These are phyloP conservation scores for Debaryomyces tyrocola DNA, from an alignment of 805 yeast genomes.

Conservation along the genomic window DNA sequence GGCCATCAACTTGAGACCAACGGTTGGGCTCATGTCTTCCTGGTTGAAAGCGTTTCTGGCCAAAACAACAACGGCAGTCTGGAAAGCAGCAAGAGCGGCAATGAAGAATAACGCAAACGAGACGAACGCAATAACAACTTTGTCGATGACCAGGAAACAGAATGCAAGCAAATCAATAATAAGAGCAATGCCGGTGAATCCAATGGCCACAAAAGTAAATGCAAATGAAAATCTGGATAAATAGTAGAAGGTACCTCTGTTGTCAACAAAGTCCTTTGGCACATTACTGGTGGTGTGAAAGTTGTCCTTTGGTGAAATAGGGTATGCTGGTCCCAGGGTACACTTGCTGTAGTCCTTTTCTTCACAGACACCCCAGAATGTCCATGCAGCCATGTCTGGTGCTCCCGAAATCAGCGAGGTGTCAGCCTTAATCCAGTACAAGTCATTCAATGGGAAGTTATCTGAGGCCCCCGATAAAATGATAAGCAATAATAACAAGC, in stretches of 20 bases:
- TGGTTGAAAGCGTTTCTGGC: conserved; percentile 67
- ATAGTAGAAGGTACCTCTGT: conserved; percentile 61
- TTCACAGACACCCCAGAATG: conserved; percentile 71
- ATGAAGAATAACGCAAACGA: conserved; percentile 52
- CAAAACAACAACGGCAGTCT: conserved; percentile 77
- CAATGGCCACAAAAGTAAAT: conserved; percentile 57
- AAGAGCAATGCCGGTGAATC: conserved; percentile 63
- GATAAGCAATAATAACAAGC: conserved; percentile 51
- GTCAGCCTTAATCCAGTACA: conserved; percentile 81
- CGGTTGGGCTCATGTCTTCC: conserved; percentile 41
- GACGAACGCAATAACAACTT: conserved; percentile 53
- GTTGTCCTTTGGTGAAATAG: conserved; percentile 79
- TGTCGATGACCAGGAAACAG: conserved; percentile 56
- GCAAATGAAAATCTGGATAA: conserved; percentile 67
- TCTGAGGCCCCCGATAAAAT: conserved; percentile 64
- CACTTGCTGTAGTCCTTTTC: conserved; percentile 55
- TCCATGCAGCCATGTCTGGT: conserved; percentile 67
- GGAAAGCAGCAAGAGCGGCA: conserved; percentile 64
- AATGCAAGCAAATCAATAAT: conserved; percentile 54
- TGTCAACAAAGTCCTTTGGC: conserved; percentile 52
- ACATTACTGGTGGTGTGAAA: conserved; percentile 54
- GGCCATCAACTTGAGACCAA: conserved; percentile 62
- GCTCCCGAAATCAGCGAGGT: conserved; percentile 58
- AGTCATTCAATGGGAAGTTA: conserved; percentile 60
- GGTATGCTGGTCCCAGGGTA: conserved; percentile 69